These are phyloP conservation scores for Bonia amplexicaulis DNA, from an alignment of 176 grass and related monocot genomes.

Conservation along the genomic window DNA sequence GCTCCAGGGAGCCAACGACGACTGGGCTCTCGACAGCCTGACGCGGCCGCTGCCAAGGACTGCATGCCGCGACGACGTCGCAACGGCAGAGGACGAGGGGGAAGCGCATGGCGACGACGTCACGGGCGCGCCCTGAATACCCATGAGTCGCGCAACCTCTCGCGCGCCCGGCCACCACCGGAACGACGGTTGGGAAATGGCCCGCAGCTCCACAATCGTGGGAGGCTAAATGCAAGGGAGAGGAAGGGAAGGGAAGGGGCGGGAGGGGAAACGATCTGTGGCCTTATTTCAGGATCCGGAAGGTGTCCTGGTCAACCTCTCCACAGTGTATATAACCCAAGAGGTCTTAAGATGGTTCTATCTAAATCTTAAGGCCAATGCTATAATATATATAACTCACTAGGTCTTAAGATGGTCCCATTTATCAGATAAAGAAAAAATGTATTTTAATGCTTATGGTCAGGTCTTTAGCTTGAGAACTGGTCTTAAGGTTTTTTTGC, in stretches of 20 bases:
- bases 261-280: constrained; percentile 36
- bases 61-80: constrained; percentile 22
- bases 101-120: constrained; percentile 24
- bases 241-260: background rate
- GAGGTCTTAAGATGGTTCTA: no score
- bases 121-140: constrained; percentile 25
- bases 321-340: no score
- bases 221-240: constrained; percentile 34
- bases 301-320: constrained; percentile 40
- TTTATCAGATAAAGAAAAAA: no score
- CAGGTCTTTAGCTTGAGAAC: no score
- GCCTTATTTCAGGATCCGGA: constrained; percentile 49
- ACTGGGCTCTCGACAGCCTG: constrained; percentile 41
- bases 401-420: no score
- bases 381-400: no score
- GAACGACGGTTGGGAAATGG: constrained; percentile 43
- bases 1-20: constrained; percentile 39
- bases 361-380: no score
- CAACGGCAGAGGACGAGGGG: constrained; percentile 27
- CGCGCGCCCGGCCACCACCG: constrained; percentile 32
- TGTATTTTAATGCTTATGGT: no score
- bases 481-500: no score
- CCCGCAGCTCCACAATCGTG: constrained; percentile 31
- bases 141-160: constrained; percentile 33
- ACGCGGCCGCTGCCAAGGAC: constrained; percentile 19